Base-by-base conservation (phyloP, 495 filamentous ascomycete species). In the Acidomyces sp. region DNA sequence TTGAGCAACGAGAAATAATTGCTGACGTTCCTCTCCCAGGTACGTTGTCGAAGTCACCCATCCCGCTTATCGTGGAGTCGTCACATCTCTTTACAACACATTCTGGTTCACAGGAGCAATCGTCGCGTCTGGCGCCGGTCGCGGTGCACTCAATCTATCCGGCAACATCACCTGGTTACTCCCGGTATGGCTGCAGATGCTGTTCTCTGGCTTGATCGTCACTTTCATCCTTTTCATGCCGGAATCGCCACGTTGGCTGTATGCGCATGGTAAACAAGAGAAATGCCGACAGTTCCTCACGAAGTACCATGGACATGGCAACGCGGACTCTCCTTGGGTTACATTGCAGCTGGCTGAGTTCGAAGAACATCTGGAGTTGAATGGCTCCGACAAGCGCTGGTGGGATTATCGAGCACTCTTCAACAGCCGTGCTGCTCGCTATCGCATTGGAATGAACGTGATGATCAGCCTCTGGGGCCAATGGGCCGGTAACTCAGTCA, bases 21-120 rank as follows among this genome's bases (percentile, higher is more conserved):
- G n/a, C n/a, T n/a, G n/a, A n/a, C n/a, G n/a, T n/a, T n/a, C n/a
- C n/a, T n/a, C n/a, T n/a, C n/a, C n/a, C n/a, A n/a, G n/a, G n/a
- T 84, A 82, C 45, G 74, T 81, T 25, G 71, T 73, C 1, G 81
- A 85, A 55, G 73, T 84, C 53, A 70, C 75, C 10, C 79, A 83
- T 45, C 79, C 81, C 2, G 70, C 69, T 7, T 78, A 74, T 52
- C 72, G 80, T 42, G 78, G 77, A 3, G 70, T 73, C 11, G 58
- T 85, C 26, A 72, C 71, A 13, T 71, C 11, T 11, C 58, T 10
- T 37, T 74, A 71, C 52, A 76, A 74, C 53, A 64, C 70, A 56
- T 64, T 72, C 61, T 77, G 68, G 61, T 71, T 69, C 29, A 64
- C 68, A 30, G 71, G 70, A 16, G 64, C 63, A 7, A 69, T 77